phyloP scores from a whole-genome alignment of 2,329 filamentous ascomycete species.

The Diaporthe ilicicola region DNA sequence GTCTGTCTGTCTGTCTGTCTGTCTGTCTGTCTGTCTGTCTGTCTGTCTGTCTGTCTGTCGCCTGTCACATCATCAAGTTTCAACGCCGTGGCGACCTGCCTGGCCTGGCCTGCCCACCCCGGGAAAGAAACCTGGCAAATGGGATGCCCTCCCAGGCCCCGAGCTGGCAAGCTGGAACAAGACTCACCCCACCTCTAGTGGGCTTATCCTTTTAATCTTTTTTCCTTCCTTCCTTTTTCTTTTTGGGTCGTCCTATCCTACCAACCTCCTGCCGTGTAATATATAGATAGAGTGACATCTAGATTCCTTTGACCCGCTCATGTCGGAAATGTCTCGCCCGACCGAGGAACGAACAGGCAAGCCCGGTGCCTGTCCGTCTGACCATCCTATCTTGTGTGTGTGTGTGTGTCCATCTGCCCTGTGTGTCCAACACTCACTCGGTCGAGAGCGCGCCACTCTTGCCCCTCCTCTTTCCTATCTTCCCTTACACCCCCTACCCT shows the following conservation, averaged over 20 bases:
- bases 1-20: background rate
- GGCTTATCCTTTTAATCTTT: too few species aligned
- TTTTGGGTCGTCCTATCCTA: background rate
- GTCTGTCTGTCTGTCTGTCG: background rate
- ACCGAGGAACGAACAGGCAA: background rate
- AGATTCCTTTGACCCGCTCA: background rate
- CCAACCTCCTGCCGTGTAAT: slow-evolving; percentile 7
- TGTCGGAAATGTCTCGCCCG: slow-evolving; percentile 5
- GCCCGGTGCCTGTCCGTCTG: background rate
- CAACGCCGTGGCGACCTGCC: slow-evolving; percentile 1
- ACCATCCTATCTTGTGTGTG: background rate
- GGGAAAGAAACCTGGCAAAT: slow-evolving; percentile 4
- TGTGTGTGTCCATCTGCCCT: background rate
- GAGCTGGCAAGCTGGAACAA: slow-evolving; percentile 16
- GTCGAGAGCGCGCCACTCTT: background rate
- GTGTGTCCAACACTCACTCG: background rate
- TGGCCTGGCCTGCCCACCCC: background rate
- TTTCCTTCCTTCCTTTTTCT: too few species aligned
- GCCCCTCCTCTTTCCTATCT: too few species aligned
- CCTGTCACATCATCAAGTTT: slow-evolving; percentile 1
- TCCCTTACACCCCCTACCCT: background rate
- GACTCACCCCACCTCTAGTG: slow-evolving; percentile 1
- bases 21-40: background rate
- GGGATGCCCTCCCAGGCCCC: background rate
- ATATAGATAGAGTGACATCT: background rate